phyloP scores from a whole-genome alignment of 148 eudicot genomes.

The Arctostaphylos glauca region DNA sequence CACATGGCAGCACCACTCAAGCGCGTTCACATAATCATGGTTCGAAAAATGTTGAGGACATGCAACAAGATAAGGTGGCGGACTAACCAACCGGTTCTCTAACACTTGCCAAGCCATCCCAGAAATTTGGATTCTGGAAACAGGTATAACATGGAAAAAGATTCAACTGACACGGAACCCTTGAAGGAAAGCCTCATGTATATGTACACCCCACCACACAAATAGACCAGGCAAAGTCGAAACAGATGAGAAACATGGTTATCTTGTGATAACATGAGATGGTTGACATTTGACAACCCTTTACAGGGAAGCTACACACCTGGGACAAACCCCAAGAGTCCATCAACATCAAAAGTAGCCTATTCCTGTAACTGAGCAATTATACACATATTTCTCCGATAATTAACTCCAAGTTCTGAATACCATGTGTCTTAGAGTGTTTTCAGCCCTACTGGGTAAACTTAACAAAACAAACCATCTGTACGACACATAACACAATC shows the following conservation, averaged over 20 bases:
- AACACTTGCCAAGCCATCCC: background rate
- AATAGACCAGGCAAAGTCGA: background rate
- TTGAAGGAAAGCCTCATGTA: background rate
- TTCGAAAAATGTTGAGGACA: background rate
- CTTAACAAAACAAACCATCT: background rate
- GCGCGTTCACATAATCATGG: background rate
- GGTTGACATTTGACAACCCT: background rate
- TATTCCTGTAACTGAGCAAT: background rate
- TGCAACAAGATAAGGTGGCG: background rate
- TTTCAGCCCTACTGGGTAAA: background rate
- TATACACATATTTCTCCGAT: background rate
- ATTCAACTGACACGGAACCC: background rate
- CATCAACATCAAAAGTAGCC: background rate
- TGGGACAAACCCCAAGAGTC: slow-evolving; percentile 1
- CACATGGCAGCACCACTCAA: background rate
- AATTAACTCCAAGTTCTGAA: background rate
- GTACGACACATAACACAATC: background rate
- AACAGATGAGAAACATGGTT: background rate
- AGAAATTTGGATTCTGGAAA: background rate
- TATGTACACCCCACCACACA: background rate
- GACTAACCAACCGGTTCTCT: background rate
- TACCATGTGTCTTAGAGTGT: background rate
- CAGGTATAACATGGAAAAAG: background rate
- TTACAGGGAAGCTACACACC: slow-evolving; percentile 9
- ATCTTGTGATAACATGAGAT: background rate